Percentiles rank a stretch among this genome's conserved stretches.
phyloP scores from a whole-genome alignment of 2,329 filamentous ascomycete species.

The Cordyceps cateniannulata region DNA sequence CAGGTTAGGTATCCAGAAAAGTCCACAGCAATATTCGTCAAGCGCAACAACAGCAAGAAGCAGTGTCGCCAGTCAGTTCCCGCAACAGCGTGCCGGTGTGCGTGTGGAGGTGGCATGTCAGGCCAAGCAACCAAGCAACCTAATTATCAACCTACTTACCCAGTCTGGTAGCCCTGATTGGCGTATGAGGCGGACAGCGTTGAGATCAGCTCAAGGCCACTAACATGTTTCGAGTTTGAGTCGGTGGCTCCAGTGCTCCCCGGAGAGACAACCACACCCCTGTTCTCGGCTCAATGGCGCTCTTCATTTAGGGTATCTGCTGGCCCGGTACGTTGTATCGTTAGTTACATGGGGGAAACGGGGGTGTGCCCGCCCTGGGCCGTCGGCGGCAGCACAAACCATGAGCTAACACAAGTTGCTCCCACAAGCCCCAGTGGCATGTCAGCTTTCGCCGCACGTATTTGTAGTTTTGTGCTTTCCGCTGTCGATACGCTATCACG shows the following conservation, averaged over 20 bases:
- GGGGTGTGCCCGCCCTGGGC: background rate
- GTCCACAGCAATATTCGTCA: too few species aligned
- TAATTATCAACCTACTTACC: too few species aligned
- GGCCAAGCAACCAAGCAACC: background rate
- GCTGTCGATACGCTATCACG: background rate
- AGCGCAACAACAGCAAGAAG: background rate
- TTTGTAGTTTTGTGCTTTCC: background rate
- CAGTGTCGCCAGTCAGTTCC: background rate
- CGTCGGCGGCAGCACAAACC: slow-evolving; percentile 7
- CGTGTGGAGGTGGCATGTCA: slow-evolving; percentile 8
- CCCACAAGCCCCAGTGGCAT: slow-evolving; percentile 2
- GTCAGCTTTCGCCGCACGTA: slow-evolving; percentile 5
- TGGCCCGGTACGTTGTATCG: slow-evolving; percentile 2
- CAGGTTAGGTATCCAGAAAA: background rate
- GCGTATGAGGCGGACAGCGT: slow-evolving; percentile 6
- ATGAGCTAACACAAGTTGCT: background rate
- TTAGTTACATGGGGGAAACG: background rate
- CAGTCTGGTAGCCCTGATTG: background rate
- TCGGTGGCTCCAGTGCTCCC: slow-evolving; percentile 6
- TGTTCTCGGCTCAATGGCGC: slow-evolving; percentile 1
- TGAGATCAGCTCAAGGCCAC: slow-evolving; percentile 10
- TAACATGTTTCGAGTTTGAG: slow-evolving; percentile 12
- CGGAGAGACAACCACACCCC: background rate
- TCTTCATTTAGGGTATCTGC: slow-evolving; percentile 1
- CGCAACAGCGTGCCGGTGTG: background rate